Conservation (phyloP, 805 yeast species). For the Citeromyces nyonsensis region DNA sequence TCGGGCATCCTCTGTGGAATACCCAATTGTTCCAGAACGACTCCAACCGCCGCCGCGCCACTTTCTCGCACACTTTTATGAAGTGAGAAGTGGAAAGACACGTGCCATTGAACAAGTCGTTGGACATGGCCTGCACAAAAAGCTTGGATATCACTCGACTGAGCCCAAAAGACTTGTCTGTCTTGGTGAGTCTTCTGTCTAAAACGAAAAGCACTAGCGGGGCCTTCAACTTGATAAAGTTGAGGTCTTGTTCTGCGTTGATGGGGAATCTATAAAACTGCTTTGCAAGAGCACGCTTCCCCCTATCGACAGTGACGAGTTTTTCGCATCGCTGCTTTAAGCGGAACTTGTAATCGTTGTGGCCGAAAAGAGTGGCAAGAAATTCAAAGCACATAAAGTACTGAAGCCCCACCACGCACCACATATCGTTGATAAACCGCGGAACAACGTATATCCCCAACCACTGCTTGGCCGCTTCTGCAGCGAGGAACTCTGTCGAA, state of each 20-base stretch:
- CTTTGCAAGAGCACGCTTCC: conserved; percentile 66
- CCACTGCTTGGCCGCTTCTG: conserved; percentile 79
- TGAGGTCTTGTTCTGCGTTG: conserved; percentile 35
- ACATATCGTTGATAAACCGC: conserved; percentile 56
- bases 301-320: conserved; percentile 62
- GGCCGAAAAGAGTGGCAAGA: conserved; percentile 58
- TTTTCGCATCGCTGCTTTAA: conserved; percentile 49
- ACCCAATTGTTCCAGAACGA: conserved; percentile 90
- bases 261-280: conserved; percentile 58
- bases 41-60: conserved; percentile 73
- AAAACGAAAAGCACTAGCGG: conserved; percentile 75
- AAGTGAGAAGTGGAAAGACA: conserved; percentile 71
- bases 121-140: conserved; percentile 89
- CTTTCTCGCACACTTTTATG: conserved; percentile 89
- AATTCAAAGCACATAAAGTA: conserved; percentile 71
- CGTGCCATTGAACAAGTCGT: conserved; percentile 68
- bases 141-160: conserved; percentile 84
- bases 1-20: conserved; percentile 76
- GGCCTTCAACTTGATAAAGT: conserved; percentile 63
- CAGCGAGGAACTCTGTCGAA: conserved; percentile 51
- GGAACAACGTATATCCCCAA: conserved; percentile 87
- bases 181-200: conserved; percentile 88
- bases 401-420: conserved; percentile 84
- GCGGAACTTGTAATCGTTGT: conserved; percentile 63
- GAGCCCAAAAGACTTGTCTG: conserved; percentile 87